phyloP scores from a whole-genome alignment of 2,329 filamentous ascomycete genomes.

The Rutstroemia sp. region DNA sequence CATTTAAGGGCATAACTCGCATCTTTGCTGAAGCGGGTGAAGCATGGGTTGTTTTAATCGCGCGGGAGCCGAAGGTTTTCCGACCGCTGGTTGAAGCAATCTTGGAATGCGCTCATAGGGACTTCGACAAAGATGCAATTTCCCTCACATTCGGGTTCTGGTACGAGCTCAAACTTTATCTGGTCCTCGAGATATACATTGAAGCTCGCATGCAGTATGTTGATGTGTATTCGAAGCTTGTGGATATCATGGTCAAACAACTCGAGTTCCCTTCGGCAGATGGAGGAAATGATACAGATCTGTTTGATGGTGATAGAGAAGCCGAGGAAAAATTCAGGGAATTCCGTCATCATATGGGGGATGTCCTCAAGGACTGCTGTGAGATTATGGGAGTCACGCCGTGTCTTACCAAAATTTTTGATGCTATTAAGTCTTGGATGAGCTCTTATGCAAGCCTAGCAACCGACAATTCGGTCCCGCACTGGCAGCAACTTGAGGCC shows the following conservation, averaged over 20 bases:
- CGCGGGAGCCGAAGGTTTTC: conserved; percentile 75
- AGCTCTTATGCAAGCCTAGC: conserved; percentile 71
- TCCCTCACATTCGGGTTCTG: conserved; percentile 94
- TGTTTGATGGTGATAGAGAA: conserved; percentile 94
- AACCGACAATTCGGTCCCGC: conserved; percentile 66
- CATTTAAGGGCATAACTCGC: conserved; percentile 80
- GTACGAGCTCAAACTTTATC: conserved; percentile 96
- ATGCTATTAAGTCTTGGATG: conserved; percentile 83
- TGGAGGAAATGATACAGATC: conserved; percentile 62
- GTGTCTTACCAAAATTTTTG: conserved; percentile 82
- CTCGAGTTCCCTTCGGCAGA: conserved; percentile 75
- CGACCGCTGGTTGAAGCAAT: conserved; percentile 79
- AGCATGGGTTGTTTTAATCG: conserved; percentile 88
- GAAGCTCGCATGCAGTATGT: conserved; percentile 69
- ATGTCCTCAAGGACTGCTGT: conserved; percentile 94
- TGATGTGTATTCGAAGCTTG: conserved; percentile 79
- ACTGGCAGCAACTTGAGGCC: conserved; percentile 95
- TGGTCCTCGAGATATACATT: conserved; percentile 84
- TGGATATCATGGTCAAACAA: conserved; percentile 88
- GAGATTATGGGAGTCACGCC: conserved; percentile 92
- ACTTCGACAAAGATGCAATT: conserved; percentile 85
- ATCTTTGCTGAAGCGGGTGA: conserved; percentile 91
- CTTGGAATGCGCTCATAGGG: conserved; percentile 82
- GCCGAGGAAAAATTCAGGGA: conserved; percentile 95
- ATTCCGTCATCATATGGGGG: conserved; percentile 95